These are phyloP conservation scores for Picea engelmannii DNA, from an alignment of 83 land plant species.

Conservation along the genomic window DNA sequence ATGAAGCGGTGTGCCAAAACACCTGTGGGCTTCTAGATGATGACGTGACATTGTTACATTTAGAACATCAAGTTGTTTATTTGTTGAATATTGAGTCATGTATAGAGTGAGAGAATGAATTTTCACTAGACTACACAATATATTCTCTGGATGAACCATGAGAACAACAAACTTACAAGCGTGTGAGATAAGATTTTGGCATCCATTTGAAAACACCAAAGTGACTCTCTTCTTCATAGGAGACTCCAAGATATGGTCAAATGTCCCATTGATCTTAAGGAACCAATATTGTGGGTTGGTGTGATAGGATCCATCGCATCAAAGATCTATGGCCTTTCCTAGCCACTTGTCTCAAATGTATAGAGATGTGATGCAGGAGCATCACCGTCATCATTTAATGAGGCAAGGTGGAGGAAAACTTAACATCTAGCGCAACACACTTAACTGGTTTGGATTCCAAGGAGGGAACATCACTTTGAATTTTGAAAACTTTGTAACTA, in stretches of 20 bases:
- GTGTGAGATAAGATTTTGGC: background rate
- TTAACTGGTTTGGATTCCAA: too few species aligned
- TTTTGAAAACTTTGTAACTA: too few species aligned
- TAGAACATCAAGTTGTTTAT: background rate
- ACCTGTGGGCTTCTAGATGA: too few species aligned
- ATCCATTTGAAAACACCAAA: background rate
- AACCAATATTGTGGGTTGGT: background rate
- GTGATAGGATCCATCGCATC: background rate
- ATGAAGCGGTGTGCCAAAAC: too few species aligned
- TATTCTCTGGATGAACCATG: background rate
- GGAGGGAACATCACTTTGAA: too few species aligned
- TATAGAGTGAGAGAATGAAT: background rate
- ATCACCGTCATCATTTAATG: too few species aligned
- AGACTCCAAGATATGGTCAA: background rate
- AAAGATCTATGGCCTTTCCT: background rate
- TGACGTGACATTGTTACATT: background rate
- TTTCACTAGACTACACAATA: background rate
- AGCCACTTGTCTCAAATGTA: background rate
- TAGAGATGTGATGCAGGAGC: background rate
- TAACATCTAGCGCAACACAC: too few species aligned
- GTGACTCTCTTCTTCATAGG: background rate
- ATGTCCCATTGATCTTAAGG: background rate
- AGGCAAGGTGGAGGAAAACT: too few species aligned
- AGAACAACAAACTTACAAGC: background rate
- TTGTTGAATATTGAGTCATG: too few species aligned